phyloP scores from a whole-genome alignment of 202 grass and related monocot species.

The Carex sylvatica region DNA sequence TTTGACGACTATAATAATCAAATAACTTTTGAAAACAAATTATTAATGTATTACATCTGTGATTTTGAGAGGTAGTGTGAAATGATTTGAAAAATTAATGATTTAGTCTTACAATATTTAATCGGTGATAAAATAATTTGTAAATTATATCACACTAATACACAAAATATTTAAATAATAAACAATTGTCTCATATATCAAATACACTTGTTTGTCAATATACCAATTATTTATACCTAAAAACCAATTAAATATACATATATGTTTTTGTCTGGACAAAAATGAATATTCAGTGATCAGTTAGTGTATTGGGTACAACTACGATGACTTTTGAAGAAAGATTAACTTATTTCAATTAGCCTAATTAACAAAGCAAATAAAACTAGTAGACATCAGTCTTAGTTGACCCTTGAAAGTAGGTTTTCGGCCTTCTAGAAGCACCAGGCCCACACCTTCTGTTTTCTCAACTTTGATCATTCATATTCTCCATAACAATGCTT shows the following conservation, averaged over 20 bases:
- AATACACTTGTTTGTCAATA: too few relatives aligned
- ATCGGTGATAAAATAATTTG: too few relatives aligned
- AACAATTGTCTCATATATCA: neutral
- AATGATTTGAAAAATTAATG: too few relatives aligned
- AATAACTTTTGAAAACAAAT: too few relatives aligned
- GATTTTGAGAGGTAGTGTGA: too few relatives aligned
- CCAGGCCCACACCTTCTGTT: constrained; percentile 5
- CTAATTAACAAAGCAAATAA: neutral
- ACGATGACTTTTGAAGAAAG: neutral
- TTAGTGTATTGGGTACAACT: neutral
- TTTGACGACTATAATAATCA: too few relatives aligned
- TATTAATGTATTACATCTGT: too few relatives aligned
- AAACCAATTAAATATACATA: neutral
- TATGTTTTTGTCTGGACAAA: neutral
- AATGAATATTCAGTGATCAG: neutral
- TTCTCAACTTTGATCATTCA: neutral
- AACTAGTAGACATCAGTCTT: constrained; percentile 9
- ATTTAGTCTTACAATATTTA: too few relatives aligned
- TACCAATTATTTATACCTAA: too few relatives aligned
- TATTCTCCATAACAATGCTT: neutral
- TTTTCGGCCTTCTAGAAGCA: constrained; percentile 22
- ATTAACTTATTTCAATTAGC: neutral
- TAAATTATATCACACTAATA: neutral
- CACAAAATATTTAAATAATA: neutral
- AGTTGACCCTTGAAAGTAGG: constrained; percentile 10